Conservation (phyloP, 768 basidiomycete species). For the Pulveroboletus frians region DNA sequence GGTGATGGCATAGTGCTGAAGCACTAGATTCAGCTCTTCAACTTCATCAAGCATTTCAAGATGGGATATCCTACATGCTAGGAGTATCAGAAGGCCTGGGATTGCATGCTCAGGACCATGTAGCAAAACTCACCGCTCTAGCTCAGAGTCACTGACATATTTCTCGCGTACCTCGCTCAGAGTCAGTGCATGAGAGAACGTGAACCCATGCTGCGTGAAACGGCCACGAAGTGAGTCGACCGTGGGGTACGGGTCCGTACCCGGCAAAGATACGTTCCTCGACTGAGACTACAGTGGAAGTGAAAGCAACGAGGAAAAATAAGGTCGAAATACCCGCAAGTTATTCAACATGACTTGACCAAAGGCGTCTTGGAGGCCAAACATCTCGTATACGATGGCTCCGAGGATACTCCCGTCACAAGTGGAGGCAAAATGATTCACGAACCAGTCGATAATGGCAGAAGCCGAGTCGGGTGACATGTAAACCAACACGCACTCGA, state of each 20-base stretch:
- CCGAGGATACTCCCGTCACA: slow-evolving; percentile 33
- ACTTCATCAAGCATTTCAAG: slow-evolving; percentile 90
- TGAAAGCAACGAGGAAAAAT: background rate
- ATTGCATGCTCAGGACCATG: background rate
- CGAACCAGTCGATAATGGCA: slow-evolving; percentile 69
- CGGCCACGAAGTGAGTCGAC: slow-evolving; percentile 50
- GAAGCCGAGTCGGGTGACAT: slow-evolving; percentile 58
- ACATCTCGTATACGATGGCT: slow-evolving; percentile 84
- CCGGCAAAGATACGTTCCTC: slow-evolving; percentile 70
- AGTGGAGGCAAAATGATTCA: slow-evolving; percentile 40
- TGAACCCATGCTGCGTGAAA: slow-evolving; percentile 54
- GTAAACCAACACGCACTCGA: slow-evolving; percentile 93
- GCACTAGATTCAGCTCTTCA: slow-evolving; percentile 86
- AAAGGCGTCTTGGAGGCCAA: slow-evolving; percentile 77
- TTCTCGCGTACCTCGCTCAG: slow-evolving; percentile 40
- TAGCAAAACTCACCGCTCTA: slow-evolving; percentile 39
- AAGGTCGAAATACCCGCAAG: slow-evolving; percentile 52
- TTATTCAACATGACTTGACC: slow-evolving; percentile 90
- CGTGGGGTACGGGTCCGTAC: slow-evolving; percentile 58
- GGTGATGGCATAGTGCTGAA: slow-evolving; percentile 47
- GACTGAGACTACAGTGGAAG: slow-evolving; percentile 37
- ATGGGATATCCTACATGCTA: slow-evolving; percentile 53
- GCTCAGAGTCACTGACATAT: slow-evolving; percentile 35
- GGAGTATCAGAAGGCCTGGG: background rate
- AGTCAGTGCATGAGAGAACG: slow-evolving; percentile 9